phyloP scores from a whole-genome alignment of 306 rosid species.

The Lathyrus sativus region DNA sequence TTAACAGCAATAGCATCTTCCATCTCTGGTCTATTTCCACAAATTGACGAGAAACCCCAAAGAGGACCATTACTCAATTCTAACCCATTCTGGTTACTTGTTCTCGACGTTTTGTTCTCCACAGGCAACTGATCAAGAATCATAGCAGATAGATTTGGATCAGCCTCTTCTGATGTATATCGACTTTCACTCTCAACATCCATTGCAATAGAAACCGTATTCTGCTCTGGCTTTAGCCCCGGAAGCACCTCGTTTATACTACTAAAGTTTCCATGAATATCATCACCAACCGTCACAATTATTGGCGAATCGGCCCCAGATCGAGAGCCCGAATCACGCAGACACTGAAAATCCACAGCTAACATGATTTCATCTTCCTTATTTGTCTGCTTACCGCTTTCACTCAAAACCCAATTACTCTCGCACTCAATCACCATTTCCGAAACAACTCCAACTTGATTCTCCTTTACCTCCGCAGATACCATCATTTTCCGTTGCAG shows the following conservation, averaged over 20 bases:
- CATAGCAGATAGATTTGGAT: constrained; percentile 44
- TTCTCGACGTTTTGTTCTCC: constrained; percentile 47
- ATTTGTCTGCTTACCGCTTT: constrained; percentile 29
- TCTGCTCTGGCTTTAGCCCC: constrained; percentile 35
- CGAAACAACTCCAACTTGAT: constrained; percentile 48
- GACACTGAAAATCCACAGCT: constrained; percentile 41
- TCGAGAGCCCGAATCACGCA: constrained; percentile 37
- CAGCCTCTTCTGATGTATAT: constrained; percentile 44
- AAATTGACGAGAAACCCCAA: constrained; percentile 67
- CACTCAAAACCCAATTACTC: constrained; percentile 44
- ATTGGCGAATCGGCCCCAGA: constrained; percentile 32
- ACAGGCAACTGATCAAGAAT: constrained; percentile 36
- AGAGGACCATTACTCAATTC: constrained; percentile 51
- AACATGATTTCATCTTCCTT: constrained; percentile 45
- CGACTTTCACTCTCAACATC: constrained; percentile 47
- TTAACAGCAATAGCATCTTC: constrained; percentile 70
- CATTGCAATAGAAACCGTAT: constrained; percentile 42
- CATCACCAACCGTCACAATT: constrained; percentile 40
- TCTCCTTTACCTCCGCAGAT: constrained; percentile 46
- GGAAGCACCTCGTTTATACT: constrained; percentile 33
- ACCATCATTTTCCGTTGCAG: constrained; percentile 41
- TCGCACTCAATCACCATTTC: constrained; percentile 47
- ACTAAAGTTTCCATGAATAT: constrained; percentile 26
- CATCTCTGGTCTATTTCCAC: constrained; percentile 79
- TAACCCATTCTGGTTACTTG: constrained; percentile 37